Percentiles rank a stretch among this genome's conserved stretches.
phyloP scores from a whole-genome alignment of 768 basidiomycete species.

The Cantharellus cinnabarinus region DNA sequence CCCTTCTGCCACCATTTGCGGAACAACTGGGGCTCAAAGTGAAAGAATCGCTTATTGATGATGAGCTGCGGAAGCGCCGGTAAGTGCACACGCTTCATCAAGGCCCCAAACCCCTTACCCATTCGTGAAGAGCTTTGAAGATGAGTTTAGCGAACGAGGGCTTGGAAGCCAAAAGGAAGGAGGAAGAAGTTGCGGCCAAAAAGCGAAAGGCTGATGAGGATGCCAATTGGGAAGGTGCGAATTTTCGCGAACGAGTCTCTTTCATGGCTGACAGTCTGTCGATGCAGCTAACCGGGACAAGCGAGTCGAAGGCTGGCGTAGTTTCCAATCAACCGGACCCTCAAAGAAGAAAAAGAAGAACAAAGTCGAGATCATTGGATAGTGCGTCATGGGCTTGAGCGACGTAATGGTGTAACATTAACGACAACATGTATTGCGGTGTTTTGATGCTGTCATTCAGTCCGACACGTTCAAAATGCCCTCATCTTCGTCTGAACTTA shows the following conservation, averaged over 20 bases:
- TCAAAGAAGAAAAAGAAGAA: constrained; percentile 45
- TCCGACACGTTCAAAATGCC: too few relatives aligned
- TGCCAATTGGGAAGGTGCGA: constrained; percentile 68
- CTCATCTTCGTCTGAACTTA: too few relatives aligned
- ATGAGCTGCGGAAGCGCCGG: constrained; percentile 73
- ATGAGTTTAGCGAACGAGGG: constrained; percentile 86
- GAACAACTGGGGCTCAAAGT: constrained; percentile 45
- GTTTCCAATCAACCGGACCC: constrained; percentile 29
- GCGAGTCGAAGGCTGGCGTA: constrained; percentile 70
- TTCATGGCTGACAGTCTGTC: neutral
- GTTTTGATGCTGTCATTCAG: too few relatives aligned
- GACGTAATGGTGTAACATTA: too few relatives aligned
- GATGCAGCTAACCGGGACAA: constrained; percentile 46
- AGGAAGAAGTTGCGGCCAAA: constrained; percentile 53
- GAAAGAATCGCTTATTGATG: constrained; percentile 76
- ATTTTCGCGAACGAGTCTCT: constrained; percentile 7
- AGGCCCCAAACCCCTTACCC: neutral
- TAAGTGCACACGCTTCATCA: constrained; percentile 18
- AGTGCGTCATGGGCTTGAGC: neutral
- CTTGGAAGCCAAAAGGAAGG: constrained; percentile 80
- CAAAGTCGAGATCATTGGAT: constrained; percentile 43
- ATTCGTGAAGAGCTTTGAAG: constrained; percentile 45
- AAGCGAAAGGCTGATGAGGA: constrained; percentile 85
- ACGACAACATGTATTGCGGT: too few relatives aligned
- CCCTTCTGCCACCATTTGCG: constrained; percentile 41